A percentile compares a stretch with the other conserved stretches of the same genome.
Evolutionary conservation across 2,329 filamentous ascomycete species (phyloP).

Genomic region (Acrodontium crateriforme): DNA sequence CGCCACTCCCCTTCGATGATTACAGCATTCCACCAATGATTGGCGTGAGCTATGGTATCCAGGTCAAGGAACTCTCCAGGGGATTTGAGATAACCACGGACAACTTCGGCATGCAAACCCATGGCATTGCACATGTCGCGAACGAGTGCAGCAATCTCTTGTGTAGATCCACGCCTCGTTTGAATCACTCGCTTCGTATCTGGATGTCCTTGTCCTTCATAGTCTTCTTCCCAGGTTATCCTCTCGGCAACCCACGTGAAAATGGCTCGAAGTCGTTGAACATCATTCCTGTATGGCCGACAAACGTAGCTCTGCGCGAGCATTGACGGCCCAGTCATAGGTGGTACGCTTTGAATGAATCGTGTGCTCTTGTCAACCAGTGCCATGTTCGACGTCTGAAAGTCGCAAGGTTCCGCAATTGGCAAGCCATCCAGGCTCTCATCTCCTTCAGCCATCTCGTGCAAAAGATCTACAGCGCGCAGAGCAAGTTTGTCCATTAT

Average conservation of each 20-base stretch:
- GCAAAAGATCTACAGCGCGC: constrained; percentile 78
- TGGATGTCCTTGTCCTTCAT: constrained; percentile 67
- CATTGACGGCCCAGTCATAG: constrained; percentile 65
- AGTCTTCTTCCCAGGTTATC: constrained; percentile 89
- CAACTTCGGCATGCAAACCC: constrained; percentile 72
- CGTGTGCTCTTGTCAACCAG: constrained; percentile 93
- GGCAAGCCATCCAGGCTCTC: constrained; percentile 76
- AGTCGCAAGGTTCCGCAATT: constrained; percentile 71
- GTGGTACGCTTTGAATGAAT: constrained; percentile 66
- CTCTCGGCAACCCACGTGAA: constrained; percentile 98
- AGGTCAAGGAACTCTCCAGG: constrained; percentile 75
- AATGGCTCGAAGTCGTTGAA: constrained; percentile 82
- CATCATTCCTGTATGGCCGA: constrained; percentile 83
- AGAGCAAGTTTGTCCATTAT: constrained; percentile 87
- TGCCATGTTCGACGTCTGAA: constrained; percentile 52
- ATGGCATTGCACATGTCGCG: constrained; percentile 88
- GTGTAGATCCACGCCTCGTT: constrained; percentile 66
- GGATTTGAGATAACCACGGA: constrained; percentile 79
- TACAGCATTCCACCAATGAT: constrained; percentile 97
- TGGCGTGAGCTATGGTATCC: constrained; percentile 69
- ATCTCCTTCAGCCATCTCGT: constrained; percentile 74
- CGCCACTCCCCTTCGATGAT: constrained; percentile 91
- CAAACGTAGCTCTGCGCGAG: constrained; percentile 88
- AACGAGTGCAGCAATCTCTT: constrained; percentile 81
- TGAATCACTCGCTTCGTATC: constrained; percentile 77